Base-by-base conservation (phyloP, 306 rosid genomes). In the Vicia faba region DNA sequence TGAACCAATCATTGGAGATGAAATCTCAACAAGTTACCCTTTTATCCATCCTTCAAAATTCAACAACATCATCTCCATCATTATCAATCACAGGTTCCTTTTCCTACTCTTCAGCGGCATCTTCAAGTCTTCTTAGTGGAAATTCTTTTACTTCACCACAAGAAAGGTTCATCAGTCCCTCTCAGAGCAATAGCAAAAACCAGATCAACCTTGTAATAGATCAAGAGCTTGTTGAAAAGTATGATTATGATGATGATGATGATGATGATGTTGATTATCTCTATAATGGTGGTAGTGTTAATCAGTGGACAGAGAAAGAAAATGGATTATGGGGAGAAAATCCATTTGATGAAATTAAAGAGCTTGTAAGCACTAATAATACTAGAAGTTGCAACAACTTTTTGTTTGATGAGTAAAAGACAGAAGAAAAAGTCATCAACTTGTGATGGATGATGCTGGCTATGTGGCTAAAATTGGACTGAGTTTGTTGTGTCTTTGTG, bases 271-370 rank as follows among this genome's bases (percentile, higher is more conserved):
- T 55, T 41, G 44, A 76, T 60, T 72, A 50, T 9, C 45, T 71
- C 31, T 39, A 51, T 44, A 78, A 73, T 48, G 79, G 35, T 71
- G 71, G 75, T 38, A 61, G 12, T 48, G 55, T 48, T 48, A 48
- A 31, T 31, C 36, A 31, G 36, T 31, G 36, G 36, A 31, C 2
- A 31, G 36, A 31, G 36, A 31, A 31, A 31, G 36, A 31, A 31
- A 33, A 56, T 76, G 80, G 78, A 36, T 25, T 78, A 59, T 83
- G 87, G 88, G 82, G 13, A 68, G 85, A 84, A 61, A 71, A 74
- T 57, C 74, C 82, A 75, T 73, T 82, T 63, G 90, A 92, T 35
- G 98, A 89, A 69, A 85, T 92, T 61, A 87, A 84, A 70, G 74
- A 86, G 84, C 68, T 86, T 19, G 78, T 87, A 48, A 81, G 84